Conservation (phyloP, 2,329 filamentous ascomycete genomes). For the Colletotrichum abscissum region DNA sequence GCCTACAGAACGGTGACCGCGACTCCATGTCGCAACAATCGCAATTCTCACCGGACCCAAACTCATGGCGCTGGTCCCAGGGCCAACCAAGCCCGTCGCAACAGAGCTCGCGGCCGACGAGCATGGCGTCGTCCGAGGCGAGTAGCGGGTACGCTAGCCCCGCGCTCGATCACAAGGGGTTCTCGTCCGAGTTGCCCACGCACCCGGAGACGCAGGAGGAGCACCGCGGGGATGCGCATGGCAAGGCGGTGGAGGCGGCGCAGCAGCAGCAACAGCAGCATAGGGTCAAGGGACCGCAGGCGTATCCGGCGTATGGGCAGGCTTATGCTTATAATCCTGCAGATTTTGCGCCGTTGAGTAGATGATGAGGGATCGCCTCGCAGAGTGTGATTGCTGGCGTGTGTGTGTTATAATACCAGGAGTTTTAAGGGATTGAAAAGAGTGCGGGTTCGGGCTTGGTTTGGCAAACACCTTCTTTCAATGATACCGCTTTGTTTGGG, state of each 20-base stretch:
- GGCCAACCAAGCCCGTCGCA: slow-evolving; percentile 45
- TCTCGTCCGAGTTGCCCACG: slow-evolving; percentile 56
- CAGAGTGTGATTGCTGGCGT: background rate
- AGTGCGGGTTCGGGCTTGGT: background rate
- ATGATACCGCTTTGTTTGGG: slow-evolving; percentile 28
- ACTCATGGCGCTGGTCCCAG: slow-evolving; percentile 55
- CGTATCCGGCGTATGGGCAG: slow-evolving; percentile 38
- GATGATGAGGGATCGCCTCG: background rate
- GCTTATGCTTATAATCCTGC: slow-evolving; percentile 52
- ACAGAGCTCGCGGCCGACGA: slow-evolving; percentile 48
- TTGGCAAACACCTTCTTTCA: background rate
- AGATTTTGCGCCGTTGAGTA: slow-evolving; percentile 46
- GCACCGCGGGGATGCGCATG: slow-evolving; percentile 39
- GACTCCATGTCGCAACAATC: slow-evolving; percentile 38
- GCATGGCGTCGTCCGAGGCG: slow-evolving; percentile 44
- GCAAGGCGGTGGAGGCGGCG: slow-evolving; percentile 7
- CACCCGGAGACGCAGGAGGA: slow-evolving; percentile 61
- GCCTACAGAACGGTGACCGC: slow-evolving; percentile 34
- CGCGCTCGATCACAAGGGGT: slow-evolving; percentile 52
- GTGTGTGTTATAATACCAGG: background rate
- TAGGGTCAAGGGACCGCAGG: slow-evolving; percentile 19
- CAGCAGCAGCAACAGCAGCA: slow-evolving; percentile 19
- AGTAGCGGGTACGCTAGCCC: slow-evolving; percentile 51
- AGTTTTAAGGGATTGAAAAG: background rate
- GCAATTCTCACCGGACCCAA: slow-evolving; percentile 43